Evolutionary conservation across 2,329 filamentous ascomycete species (phyloP).

Genomic region (Ascochyta clinopodiicola): DNA sequence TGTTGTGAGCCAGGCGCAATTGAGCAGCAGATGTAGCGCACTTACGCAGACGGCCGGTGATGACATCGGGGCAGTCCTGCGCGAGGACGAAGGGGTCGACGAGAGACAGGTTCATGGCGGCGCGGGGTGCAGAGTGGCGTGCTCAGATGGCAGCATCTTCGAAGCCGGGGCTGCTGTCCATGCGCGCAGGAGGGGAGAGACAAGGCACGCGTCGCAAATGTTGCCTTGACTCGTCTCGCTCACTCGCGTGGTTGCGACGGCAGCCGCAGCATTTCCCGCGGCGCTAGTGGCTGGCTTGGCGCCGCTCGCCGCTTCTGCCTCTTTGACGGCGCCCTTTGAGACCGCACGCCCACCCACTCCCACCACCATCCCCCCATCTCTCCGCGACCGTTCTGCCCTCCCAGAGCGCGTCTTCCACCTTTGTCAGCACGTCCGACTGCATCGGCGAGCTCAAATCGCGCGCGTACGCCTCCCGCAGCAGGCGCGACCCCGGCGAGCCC

Average conservation of each 20-base stretch:
- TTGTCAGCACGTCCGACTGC: slow-evolving; percentile 34
- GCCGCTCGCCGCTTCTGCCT: slow-evolving; percentile 16
- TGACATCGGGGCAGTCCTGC: slow-evolving; percentile 87
- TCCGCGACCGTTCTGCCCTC: slow-evolving; percentile 40
- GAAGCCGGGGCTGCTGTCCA: slow-evolving; percentile 18
- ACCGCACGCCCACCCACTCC: slow-evolving; percentile 32
- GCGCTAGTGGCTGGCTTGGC: slow-evolving; percentile 10
- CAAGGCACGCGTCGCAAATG: slow-evolving; percentile 4
- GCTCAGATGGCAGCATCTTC: slow-evolving; percentile 32
- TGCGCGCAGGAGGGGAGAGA: slow-evolving; percentile 7
- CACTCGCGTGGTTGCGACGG: neutral
- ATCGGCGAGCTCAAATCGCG: slow-evolving; percentile 30
- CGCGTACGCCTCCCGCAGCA: slow-evolving; percentile 31
- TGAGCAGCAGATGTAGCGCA: slow-evolving; percentile 28
- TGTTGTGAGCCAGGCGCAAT: slow-evolving; percentile 21
- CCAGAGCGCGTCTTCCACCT: slow-evolving; percentile 42
- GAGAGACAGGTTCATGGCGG: slow-evolving; percentile 72
- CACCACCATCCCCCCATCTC: slow-evolving; percentile 38
- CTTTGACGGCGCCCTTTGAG: slow-evolving; percentile 17
- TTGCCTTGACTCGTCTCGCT: neutral
- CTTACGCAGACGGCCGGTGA: slow-evolving; percentile 83
- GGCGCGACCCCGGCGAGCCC: slow-evolving; percentile 39
- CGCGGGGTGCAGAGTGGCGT: slow-evolving; percentile 17
- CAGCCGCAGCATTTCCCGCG: neutral
- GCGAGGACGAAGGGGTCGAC: slow-evolving; percentile 74